phyloP scores from a whole-genome alignment of 305 asterid species.

The Fraxinus sp. region DNA sequence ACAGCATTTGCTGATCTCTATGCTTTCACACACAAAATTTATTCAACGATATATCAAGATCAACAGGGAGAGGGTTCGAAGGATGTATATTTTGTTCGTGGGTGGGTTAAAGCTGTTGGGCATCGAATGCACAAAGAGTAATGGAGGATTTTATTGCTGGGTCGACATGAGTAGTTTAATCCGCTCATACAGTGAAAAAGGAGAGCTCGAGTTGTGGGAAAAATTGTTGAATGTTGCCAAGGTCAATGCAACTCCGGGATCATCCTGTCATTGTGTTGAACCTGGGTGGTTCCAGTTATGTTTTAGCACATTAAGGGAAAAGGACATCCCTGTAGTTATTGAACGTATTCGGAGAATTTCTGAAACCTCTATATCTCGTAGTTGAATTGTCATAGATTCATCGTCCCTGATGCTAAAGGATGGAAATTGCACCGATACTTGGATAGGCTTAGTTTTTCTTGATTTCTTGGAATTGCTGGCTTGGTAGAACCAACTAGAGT shows the following conservation, averaged over 20 bases:
- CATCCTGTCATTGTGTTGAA: constrained; percentile 56
- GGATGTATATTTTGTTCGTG: constrained; percentile 36
- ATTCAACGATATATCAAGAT: constrained; percentile 28
- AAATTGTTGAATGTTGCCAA: constrained; percentile 41
- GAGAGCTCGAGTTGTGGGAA: constrained; percentile 61
- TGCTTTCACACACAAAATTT: constrained; percentile 49
- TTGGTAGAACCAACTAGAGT: background rate
- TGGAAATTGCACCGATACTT: background rate
- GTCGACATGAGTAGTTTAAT: constrained; percentile 56
- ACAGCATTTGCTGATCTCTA: constrained; percentile 40
- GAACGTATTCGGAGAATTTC: constrained; percentile 44
- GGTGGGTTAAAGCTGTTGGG: constrained; percentile 45
- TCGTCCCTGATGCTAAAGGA: background rate
- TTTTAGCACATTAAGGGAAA: constrained; percentile 37
- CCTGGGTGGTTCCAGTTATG: constrained; percentile 63
- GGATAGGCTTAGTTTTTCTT: background rate
- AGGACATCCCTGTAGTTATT: constrained; percentile 41
- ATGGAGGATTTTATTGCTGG: constrained; percentile 58
- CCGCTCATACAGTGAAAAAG: constrained; percentile 52
- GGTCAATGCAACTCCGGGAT: constrained; percentile 52
- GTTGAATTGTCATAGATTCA: constrained; percentile 21
- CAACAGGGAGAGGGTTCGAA: constrained; percentile 39
- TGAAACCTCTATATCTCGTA: constrained; percentile 36
- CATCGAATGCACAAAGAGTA: constrained; percentile 39
- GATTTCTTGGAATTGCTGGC: background rate